Base-by-base conservation (phyloP, 306 rosid species). In the Prosopis cineraria region DNA sequence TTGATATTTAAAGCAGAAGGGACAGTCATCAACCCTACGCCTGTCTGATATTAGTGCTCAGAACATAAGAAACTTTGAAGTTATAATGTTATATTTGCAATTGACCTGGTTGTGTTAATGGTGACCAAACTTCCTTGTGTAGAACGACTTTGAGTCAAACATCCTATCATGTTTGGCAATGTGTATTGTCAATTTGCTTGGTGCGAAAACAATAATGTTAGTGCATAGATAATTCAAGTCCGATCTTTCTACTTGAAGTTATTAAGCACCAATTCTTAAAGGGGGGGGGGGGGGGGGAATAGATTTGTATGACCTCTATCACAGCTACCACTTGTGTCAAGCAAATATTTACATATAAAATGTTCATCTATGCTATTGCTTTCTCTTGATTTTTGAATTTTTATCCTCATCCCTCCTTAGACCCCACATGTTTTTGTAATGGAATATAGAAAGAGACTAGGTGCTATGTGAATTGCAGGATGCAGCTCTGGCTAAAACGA, bases 401-500 rank as follows among this genome's bases (percentile, higher is more conserved):
- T 24, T 58, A 29, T 16, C 22, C 53, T 37, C 45, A 2, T 10
- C 52, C 45, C 40, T 0, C 40, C 1, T n/a, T n/a, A n/a, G n/a
- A n/a, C n/a, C 40, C 1, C 27, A 19, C 29, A 20, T 45, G 16
- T 73, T 73, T 43, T 43, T 52, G 27, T 79, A 33, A 47, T 20
- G 33, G 0, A 5, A 10, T 39, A 39, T 43, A 60, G 71, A 79
- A 16, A 47, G 41, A 58, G 59, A 44, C 75, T 72, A 67, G 80
- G 24, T 73, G 39, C 59, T 80, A 48, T 14, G 60, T 80, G 81
- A 63, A 77, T 86, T 71, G 64, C 89, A 93, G 98, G 98, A 93
- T 33, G 92, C 86, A 14, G 92, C 88, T 75, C 72, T 91, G 81
- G 67, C 81, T 7, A 90, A 90, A 85, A 91, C 97, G 4, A 86